phyloP scores from a whole-genome alignment of 192 early-diverging fungal genomes.

The Obelidium mucronatum region DNA sequence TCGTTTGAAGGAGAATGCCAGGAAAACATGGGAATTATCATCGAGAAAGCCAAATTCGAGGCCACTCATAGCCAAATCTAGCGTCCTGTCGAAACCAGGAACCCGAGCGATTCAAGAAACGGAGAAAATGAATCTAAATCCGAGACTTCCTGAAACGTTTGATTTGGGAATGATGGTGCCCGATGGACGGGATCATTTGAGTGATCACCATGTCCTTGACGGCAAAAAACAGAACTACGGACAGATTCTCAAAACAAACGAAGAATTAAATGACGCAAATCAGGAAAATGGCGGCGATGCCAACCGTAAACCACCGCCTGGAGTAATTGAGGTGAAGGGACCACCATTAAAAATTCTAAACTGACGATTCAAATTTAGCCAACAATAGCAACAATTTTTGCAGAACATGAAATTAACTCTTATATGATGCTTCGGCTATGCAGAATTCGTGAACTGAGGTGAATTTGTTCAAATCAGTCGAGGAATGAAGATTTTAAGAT shows the following conservation, averaged over 20 bases:
- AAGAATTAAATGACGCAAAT: constrained; percentile 48
- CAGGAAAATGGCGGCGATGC: too few relatives aligned
- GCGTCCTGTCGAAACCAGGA: constrained; percentile 29
- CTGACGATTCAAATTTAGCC: too few relatives aligned
- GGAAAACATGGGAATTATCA: constrained; percentile 46
- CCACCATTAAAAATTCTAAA: too few relatives aligned
- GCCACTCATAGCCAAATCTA: constrained; percentile 28
- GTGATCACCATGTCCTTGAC: constrained; percentile 53
- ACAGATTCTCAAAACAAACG: constrained; percentile 46
- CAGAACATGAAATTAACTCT: constrained; percentile 59
- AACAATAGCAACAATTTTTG: constrained; percentile 57
- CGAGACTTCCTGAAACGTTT: constrained; percentile 44
- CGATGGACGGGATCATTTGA: constrained; percentile 42
- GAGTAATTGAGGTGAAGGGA: too few relatives aligned
- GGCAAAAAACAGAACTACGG: constrained; percentile 58
- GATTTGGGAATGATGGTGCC: constrained; percentile 58
- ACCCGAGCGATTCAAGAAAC: constrained; percentile 23
- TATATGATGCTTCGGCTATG: constrained; percentile 54
- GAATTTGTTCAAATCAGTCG: too few relatives aligned
- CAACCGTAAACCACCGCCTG: too few relatives aligned
- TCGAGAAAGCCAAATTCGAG: constrained; percentile 39
- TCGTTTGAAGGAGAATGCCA: constrained; percentile 53
- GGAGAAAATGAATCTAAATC: constrained; percentile 15
- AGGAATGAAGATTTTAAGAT: too few relatives aligned
- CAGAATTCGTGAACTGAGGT: constrained; percentile 46